These are phyloP conservation scores for Geotrichum fermentans DNA, from an alignment of 1,139 yeast species.

Conservation along the genomic window DNA sequence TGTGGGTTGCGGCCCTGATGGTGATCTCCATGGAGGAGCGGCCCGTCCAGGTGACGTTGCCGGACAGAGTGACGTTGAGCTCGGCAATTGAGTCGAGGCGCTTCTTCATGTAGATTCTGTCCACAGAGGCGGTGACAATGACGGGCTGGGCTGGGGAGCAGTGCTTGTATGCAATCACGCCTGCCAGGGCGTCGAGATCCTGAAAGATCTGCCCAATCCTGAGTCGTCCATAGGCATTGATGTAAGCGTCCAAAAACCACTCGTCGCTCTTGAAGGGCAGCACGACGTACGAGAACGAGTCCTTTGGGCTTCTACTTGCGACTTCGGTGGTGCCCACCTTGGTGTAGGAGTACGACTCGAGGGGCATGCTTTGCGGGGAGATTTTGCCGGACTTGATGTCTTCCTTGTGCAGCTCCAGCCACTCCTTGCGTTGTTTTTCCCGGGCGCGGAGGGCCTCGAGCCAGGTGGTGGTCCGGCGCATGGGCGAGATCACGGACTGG, in stretches of 20 bases:
- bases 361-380: slow-evolving; percentile 19
- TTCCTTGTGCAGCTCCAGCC: slow-evolving; percentile 34
- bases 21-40: slow-evolving; percentile 92
- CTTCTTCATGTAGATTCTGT: slow-evolving; percentile 81
- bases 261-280: slow-evolving; percentile 82
- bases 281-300: slow-evolving; percentile 67
- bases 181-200: slow-evolving; percentile 85
- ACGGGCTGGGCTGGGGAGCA: slow-evolving; percentile 90
- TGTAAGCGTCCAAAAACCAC: slow-evolving; percentile 79
- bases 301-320: slow-evolving; percentile 66
- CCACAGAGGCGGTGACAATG: slow-evolving; percentile 91
- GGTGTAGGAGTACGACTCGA: slow-evolving; percentile 54
- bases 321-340: slow-evolving; percentile 52
- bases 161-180: slow-evolving; percentile 79
- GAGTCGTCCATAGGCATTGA: slow-evolving; percentile 81
- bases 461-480: slow-evolving; percentile 58
- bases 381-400: slow-evolving; percentile 20
- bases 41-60: slow-evolving; percentile 91
- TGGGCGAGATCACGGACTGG: slow-evolving; percentile 34
- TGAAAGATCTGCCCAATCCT: slow-evolving; percentile 90
- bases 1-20: slow-evolving; percentile 77
- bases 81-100: slow-evolving; percentile 73
- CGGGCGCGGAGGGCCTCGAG: slow-evolving; percentile 74
- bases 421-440: slow-evolving; percentile 62
- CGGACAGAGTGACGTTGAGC: slow-evolving; percentile 76